These are phyloP conservation scores for Arctium minus DNA, from an alignment of 129 eudicot genomes.

Conservation along the genomic window DNA sequence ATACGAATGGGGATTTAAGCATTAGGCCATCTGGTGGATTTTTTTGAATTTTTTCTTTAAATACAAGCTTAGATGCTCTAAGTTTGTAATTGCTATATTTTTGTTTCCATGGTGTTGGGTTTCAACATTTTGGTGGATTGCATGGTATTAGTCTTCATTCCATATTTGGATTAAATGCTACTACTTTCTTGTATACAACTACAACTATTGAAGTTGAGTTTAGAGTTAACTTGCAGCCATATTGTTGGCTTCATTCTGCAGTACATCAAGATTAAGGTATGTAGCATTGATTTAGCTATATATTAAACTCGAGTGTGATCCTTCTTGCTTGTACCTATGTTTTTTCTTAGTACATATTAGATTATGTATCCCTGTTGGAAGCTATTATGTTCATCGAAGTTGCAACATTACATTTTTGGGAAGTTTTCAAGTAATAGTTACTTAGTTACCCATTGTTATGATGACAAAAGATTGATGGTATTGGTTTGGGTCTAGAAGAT, in stretches of 20 bases:
- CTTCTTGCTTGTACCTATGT: background rate
- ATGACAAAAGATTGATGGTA: background rate
- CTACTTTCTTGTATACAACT: too few species aligned
- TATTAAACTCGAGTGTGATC: background rate
- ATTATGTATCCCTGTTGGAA: background rate
- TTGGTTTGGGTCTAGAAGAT: slow-evolving; percentile 5
- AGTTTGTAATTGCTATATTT: too few species aligned
- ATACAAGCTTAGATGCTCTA: too few species aligned
- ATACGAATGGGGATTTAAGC: too few species aligned
- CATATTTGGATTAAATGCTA: too few species aligned
- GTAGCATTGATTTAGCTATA: background rate
- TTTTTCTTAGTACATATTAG: background rate
- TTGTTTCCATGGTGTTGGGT: too few species aligned
- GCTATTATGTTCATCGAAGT: background rate
- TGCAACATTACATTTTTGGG: background rate
- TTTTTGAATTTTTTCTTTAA: too few species aligned
- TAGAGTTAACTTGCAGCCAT: slow-evolving; percentile 7
- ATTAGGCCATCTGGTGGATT: too few species aligned
- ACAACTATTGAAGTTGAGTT: too few species aligned
- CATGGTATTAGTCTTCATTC: too few species aligned
- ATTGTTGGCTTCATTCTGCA: slow-evolving; percentile 1
- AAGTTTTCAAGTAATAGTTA: background rate
- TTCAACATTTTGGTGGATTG: too few species aligned
- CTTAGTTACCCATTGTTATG: background rate
- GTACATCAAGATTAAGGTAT: background rate